Evolutionary conservation across 352 stramenopile genomes (phyloP).

Genomic region (Globisporangium uncinulatum): DNA sequence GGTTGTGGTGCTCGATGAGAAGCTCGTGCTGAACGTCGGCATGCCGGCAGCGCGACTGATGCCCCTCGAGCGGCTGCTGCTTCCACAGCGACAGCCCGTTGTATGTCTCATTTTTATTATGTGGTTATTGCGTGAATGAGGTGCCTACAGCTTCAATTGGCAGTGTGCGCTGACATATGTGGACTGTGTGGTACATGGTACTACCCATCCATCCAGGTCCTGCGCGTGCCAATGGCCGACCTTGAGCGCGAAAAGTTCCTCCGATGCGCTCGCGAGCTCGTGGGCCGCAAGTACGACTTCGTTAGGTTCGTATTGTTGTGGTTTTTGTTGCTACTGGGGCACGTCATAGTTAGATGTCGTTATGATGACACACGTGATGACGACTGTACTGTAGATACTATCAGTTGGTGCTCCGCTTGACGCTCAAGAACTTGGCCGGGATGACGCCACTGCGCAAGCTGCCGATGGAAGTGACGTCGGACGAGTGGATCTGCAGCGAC

Average conservation of each 20-base stretch:
- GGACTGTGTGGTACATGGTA: neutral
- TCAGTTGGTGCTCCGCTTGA: constrained; percentile 52
- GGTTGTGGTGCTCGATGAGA: constrained; percentile 60
- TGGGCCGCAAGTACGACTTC: constrained; percentile 62
- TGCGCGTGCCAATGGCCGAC: constrained; percentile 42
- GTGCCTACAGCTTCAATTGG: too few species aligned
- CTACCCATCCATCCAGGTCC: constrained; percentile 29
- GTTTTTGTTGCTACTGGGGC: neutral
- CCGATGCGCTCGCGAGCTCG: constrained; percentile 48
- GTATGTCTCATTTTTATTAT: constrained; percentile 19
- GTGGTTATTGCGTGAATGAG: neutral
- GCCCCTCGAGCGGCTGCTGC: constrained; percentile 54
- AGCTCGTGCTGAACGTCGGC: constrained; percentile 58
- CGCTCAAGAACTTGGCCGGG: constrained; percentile 39
- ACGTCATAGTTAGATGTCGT: too few species aligned
- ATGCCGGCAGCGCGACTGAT: constrained; percentile 48
- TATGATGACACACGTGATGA: neutral
- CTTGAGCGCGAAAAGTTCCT: constrained; percentile 48
- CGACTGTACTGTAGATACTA: constrained; percentile 30
- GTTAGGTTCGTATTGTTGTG: constrained; percentile 27
- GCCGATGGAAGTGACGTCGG: constrained; percentile 38
- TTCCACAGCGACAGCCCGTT: constrained; percentile 67
- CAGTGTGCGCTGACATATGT: neutral
- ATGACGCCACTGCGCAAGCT: constrained; percentile 38
- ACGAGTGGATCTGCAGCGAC: constrained; percentile 75